Evolutionary conservation across 1,284 basidiomycete species (phyloP), one percentile per base, ranked within the genome.

Genomic region (Rhodotorula mucilaginosa): DNA sequence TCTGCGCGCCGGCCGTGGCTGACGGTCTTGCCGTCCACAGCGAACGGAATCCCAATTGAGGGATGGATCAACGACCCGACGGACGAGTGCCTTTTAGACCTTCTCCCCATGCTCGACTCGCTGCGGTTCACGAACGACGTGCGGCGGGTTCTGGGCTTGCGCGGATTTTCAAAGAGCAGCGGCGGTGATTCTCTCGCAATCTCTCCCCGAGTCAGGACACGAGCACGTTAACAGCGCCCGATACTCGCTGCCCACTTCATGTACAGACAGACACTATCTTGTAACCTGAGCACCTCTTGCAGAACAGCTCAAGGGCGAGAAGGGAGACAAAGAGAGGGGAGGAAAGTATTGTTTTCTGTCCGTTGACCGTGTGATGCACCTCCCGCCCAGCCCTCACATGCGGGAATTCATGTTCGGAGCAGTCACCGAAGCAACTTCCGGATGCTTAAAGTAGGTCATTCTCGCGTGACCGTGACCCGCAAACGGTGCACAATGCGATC

Each of bases 31-130:
- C 12, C 21, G 3, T 31, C 31, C 1, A 16, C 67, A 93, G 95
- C 92, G 60, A 99, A 99, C 81, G 96, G 95, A 60, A 93, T 99
- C 77, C 97, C 96, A 48, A 93, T 99, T 80, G 96, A 99, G 84
- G 96, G 96, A 58, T 99, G 96, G 96, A 97, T 94, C 26, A 90
- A 94, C 74, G 97, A 99, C 82, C 95, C 94, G 31, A 89, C 89
- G 72, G 96, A 99, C 83, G 93, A 98, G 83, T 96, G 95, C 16
- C 84, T 99, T 61, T 88, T 99, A 64, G 95, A 99, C 82, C 86
- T 97, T 68, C 84, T 99, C 29, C 96, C 96, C 29, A 89, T 99
- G 61, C 87, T 99, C 68, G 96, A 99, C 82, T 94, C 92, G 64
- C 83, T 99, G 71, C 87, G 96, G 47, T 99, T 99, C 82, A 97